A percentile compares a stretch with the other conserved stretches of the same genome.
Evolutionary conservation across 306 rosid species (phyloP).

Genomic region (Glycine soja): DNA sequence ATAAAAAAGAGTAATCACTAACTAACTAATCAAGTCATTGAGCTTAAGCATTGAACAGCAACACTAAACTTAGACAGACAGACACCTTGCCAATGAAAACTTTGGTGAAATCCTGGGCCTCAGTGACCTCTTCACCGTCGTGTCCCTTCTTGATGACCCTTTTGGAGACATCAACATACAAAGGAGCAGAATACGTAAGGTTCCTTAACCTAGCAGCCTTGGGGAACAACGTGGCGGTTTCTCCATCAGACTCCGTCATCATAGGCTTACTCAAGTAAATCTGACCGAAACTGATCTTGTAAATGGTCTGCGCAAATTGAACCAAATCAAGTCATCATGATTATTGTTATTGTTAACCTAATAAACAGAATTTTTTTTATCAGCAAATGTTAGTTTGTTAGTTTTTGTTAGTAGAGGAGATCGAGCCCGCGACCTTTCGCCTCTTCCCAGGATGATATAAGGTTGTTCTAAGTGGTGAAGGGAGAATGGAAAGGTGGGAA

Average conservation of each 20-base stretch:
- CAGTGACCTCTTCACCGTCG: constrained; percentile 92
- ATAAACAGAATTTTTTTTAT: not conserved
- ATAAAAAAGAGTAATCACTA: not conserved
- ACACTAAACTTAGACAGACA: not conserved
- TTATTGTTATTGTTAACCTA: not conserved
- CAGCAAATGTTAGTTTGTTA: too few relatives aligned
- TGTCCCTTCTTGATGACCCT: constrained; percentile 96
- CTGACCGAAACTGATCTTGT: constrained; percentile 91
- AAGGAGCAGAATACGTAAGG: constrained; percentile 93
- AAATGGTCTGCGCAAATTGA: constrained; percentile 67
- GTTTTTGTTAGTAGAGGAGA: too few relatives aligned
- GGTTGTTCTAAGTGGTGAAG: too few relatives aligned
- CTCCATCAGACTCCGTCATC: constrained; percentile 99
- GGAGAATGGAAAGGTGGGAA: too few relatives aligned
- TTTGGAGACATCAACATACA: constrained; percentile 93
- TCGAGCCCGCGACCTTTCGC: too few relatives aligned
- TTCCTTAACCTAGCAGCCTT: constrained; percentile 99
- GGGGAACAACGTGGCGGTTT: constrained; percentile 94
- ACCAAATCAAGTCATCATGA: not conserved
- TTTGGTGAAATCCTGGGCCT: constrained; percentile 95
- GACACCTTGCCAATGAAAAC: constrained; percentile 93
- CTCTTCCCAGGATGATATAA: too few relatives aligned
- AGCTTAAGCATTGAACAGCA: not conserved
- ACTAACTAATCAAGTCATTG: not conserved
- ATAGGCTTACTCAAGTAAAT: constrained; percentile 97